phyloP scores from a whole-genome alignment of 139 green algal genomes.

The Micractinium conductrix region DNA sequence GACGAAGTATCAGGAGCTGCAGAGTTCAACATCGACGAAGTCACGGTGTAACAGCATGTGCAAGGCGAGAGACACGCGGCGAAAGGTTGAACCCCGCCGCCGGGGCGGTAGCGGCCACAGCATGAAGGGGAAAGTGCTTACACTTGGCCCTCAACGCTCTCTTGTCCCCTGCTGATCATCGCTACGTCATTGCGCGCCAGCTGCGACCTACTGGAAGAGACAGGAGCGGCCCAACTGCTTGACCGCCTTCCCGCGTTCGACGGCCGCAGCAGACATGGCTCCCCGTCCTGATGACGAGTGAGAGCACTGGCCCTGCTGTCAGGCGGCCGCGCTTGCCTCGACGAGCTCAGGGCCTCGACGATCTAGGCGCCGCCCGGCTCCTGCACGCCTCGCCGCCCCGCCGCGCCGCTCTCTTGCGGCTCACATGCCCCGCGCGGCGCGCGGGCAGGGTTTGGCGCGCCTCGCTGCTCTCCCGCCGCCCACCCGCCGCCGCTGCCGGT shows the following conservation, averaged over 20 bases:
- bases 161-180: neutral
- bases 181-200: neutral
- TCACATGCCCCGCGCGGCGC: neutral
- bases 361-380: too few relatives aligned
- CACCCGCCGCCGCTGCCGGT: neutral
- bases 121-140: too few relatives aligned
- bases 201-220: too few relatives aligned
- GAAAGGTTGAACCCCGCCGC: too few relatives aligned
- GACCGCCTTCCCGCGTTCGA: neutral
- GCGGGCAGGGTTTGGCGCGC: neutral
- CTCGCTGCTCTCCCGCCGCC: neutral
- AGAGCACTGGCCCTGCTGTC: too few relatives aligned
- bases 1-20: neutral
- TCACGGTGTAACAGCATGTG: too few relatives aligned
- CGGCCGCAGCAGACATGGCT: constrained; percentile 52
- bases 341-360: too few relatives aligned
- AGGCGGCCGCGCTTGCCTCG: too few relatives aligned
- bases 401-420: neutral
- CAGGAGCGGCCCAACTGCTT: neutral
- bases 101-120: too few relatives aligned
- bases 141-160: too few relatives aligned
- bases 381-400: too few relatives aligned
- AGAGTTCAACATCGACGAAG: neutral
- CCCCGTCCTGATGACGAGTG: constrained; percentile 87
- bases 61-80: neutral